These are phyloP conservation scores for Sporothrix sp. DNA, from an alignment of 2,329 filamentous ascomycete species.

Conservation along the genomic window DNA sequence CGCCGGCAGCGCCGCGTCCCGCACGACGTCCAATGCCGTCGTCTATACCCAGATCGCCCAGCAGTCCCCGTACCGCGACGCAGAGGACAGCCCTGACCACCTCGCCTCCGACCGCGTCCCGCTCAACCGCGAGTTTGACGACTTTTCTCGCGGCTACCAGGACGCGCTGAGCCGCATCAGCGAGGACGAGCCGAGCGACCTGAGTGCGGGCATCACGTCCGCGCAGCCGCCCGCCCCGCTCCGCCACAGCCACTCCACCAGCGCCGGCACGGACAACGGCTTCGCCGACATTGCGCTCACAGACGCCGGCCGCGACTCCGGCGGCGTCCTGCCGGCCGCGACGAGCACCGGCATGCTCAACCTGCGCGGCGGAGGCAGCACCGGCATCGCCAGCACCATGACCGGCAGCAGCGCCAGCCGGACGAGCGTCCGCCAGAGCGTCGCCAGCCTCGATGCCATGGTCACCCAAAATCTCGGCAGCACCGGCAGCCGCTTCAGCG, in stretches of 20 bases:
- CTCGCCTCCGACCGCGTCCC: constrained; percentile 13
- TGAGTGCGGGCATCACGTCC: constrained; percentile 12
- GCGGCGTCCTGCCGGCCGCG: not conserved
- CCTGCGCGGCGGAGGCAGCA: constrained; percentile 6
- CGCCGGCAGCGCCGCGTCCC: not conserved
- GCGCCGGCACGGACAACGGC: not conserved
- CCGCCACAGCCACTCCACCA: not conserved
- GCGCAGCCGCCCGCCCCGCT: constrained; percentile 12
- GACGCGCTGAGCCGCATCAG: constrained; percentile 30
- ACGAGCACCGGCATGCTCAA: not conserved
- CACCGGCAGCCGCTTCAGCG: not conserved
- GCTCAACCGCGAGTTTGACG: constrained; percentile 24
- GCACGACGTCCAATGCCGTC: not conserved
- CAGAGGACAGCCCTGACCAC: not conserved
- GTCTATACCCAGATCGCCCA: not conserved
- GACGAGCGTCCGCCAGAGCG: not conserved
- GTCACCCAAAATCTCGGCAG: not conserved
- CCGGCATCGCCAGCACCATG: not conserved
- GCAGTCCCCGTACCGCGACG: constrained; percentile 19
- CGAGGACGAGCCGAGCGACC: constrained; percentile 23
- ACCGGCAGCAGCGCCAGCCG: not conserved
- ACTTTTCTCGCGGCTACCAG: constrained; percentile 35
- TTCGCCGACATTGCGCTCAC: not conserved
- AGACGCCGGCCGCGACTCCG: not conserved
- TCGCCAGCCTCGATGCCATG: not conserved